Evolutionary conservation across 257 asterid species (phyloP), one percentile per base, ranked within the genome.

Genomic region (Petrea volubilis): DNA sequence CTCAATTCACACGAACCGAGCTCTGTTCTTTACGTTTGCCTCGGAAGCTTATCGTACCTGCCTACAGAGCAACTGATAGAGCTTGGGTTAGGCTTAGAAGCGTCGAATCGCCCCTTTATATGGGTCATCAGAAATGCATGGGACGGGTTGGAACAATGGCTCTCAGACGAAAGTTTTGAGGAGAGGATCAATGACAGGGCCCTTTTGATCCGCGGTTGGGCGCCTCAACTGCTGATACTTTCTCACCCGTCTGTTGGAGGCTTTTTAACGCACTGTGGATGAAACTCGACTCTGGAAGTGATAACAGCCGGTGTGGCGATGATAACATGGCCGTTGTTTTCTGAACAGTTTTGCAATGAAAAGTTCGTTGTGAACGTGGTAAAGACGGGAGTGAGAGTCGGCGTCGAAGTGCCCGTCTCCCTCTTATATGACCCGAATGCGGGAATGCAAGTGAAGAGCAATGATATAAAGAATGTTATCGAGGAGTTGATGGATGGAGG

Each of bases 271-370:
- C 96, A 90, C 9, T 85, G 94, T 15, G 91, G 91, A 14, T 87
- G 96, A 93, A 86, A 86, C 60, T 89, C 96, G 31, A 69, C 79
- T 0, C 60, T 89, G 0, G 96, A 89, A 76, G 96, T 82, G 1
- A 73, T 85, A 17, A 59, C 81, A 5, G 75, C 82, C 0, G 90
- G 92, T 3, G 18, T 85, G 51, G 86, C 89, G 1, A 53, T 90
- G 88, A 61, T 84, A 23, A 90, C 96, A 1, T 83, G 89, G 90
- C 95, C 95, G 0, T 20, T 75, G 2, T 84, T 77, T 12, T 82
- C 82, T 0, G 96, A 90, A 36, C 96, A 90, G 41, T 90, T 90
- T 49, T 67, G 81, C 61, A 87, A 85, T 12, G 92, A 90, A 72
- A 84, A 79, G 87, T 69, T 87, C 15, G 18, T 84, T 4, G 79